These are phyloP conservation scores for Coniochaeta sp. DNA, from an alignment of 2,329 filamentous ascomycete species.

Conservation along the genomic window DNA sequence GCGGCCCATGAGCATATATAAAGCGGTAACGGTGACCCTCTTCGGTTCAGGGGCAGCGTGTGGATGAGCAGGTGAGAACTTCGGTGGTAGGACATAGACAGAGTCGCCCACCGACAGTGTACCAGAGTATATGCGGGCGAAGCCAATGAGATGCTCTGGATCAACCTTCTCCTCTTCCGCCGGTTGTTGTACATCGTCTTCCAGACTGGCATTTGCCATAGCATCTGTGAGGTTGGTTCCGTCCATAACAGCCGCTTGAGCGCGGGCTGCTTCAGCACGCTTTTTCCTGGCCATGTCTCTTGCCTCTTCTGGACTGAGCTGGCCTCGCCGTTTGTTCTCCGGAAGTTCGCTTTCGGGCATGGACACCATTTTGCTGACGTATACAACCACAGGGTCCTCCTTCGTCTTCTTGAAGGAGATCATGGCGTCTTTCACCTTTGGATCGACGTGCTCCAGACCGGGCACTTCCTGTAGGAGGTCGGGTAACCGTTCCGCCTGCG, in stretches of 20 bases:
- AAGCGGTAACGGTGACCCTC: conserved; percentile 75
- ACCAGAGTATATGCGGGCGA: conserved; percentile 89
- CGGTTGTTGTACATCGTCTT: conserved; percentile 34
- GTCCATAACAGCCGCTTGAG: conserved; percentile 52
- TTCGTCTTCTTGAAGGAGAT: conserved; percentile 64
- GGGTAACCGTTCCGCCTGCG: conserved; percentile 75
- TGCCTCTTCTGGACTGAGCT: conserved; percentile 83
- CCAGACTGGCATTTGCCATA: conserved; percentile 53
- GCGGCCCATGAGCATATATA: conserved; percentile 95
- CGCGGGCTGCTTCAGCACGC: conserved; percentile 77
- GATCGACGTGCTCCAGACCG: conserved; percentile 63
- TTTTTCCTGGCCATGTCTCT: conserved; percentile 82
- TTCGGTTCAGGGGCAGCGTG: conserved; percentile 66
- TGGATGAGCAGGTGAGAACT: conserved; percentile 78
- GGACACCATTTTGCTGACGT: conserved; percentile 97
- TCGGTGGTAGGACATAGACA: conserved; percentile 85
- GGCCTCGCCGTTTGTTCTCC: conserved; percentile 71
- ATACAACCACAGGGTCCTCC: conserved; percentile 78
- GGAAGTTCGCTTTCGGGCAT: conserved; percentile 88
- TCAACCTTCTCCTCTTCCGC: conserved; percentile 54
- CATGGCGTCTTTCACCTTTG: conserved; percentile 71
- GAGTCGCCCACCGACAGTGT: conserved; percentile 83
- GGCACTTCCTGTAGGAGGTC: conserved; percentile 74
- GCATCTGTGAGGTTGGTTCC: conserved; percentile 48
- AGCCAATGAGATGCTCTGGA: conserved; percentile 85